Base-by-base conservation (phyloP, 2,329 filamentous ascomycete species). In the Grosmannia huntii region DNA sequence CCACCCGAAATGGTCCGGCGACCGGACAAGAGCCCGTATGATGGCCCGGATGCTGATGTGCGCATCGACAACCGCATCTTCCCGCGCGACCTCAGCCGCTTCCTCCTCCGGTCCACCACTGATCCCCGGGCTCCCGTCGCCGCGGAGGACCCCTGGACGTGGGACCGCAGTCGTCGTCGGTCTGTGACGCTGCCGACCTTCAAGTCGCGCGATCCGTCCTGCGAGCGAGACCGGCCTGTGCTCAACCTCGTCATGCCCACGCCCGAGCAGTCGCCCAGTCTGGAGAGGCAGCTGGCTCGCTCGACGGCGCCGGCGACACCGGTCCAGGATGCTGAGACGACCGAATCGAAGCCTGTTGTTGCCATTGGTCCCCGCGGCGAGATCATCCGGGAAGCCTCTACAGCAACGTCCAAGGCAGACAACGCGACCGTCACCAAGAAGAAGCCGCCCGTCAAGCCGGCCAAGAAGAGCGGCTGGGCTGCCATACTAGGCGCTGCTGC, bases 181-280 rank as follows among this genome's bases (percentile, higher is more conserved):
- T 59, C 61, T n/a, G 12, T 61, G 58, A 68, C 61, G n/a, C 59
- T 64, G 4, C 67, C 71, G 4, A 54, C 68, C 21, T 78, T 77
- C 63, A 71, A 66, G 59, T 72, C 75, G 23, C 73, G 78, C 44
- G 79, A 83, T 59, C 75, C 77, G 53, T 80, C 77, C 21, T 76
- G 75, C 58, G 78, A 81, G 66, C 72, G 79, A 54, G 74, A 80
- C 55, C 72, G 83, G 5, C 83, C 83, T 0, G 65, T 83, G 59
- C 69, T 86, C 33, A 85, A 84, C 64, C 66, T 86, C 50, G 78
- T 86, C 54, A 74, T 75, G 44, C 83, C 83, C 21, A 86, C 83
- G 1, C 83, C 83, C 10, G 65, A 68, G 9, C 72, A 75, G 11
- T 79, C 81, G 1, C 82, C 82, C 0, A 65, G 67, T 19, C 73